phyloP scores from a whole-genome alignment of 2,329 filamentous ascomycete genomes.

The Chrysosporium keratinophilum region DNA sequence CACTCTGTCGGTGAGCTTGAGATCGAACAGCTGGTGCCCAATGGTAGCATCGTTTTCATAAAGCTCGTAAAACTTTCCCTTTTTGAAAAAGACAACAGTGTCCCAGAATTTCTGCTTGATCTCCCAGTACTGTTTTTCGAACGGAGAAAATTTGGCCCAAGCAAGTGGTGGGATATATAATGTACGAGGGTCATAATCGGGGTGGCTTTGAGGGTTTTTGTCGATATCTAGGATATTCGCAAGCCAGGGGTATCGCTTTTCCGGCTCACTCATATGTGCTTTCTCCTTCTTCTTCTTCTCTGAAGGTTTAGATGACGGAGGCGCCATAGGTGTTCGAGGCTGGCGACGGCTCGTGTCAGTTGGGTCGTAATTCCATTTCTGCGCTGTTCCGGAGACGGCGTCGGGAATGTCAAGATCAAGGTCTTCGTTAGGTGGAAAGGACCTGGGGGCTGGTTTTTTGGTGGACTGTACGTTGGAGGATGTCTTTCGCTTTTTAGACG shows the following conservation, averaged over 20 bases:
- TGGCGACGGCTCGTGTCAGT: slow-evolving; percentile 45
- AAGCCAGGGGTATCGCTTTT: slow-evolving; percentile 81
- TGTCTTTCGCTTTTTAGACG: slow-evolving; percentile 63
- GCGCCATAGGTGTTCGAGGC: slow-evolving; percentile 30
- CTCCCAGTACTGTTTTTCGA: slow-evolving; percentile 98
- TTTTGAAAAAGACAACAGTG: slow-evolving; percentile 98
- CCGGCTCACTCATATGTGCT: slow-evolving; percentile 70
- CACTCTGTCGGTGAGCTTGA: slow-evolving; percentile 94
- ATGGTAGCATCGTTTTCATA: slow-evolving; percentile 97
- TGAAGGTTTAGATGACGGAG: slow-evolving; percentile 15
- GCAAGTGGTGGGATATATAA: slow-evolving; percentile 78
- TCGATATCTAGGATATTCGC: slow-evolving; percentile 78
- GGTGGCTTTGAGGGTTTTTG: slow-evolving; percentile 62
- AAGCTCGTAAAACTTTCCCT: slow-evolving; percentile 97
- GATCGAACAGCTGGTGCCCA: slow-evolving; percentile 89
- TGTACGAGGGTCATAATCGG: slow-evolving; percentile 83
- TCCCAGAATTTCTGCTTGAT: slow-evolving; percentile 98
- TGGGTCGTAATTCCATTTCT: slow-evolving; percentile 70
- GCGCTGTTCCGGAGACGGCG: slow-evolving; percentile 56
- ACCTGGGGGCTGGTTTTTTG: slow-evolving; percentile 24
- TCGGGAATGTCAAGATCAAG: slow-evolving; percentile 47
- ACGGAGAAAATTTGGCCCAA: slow-evolving; percentile 76
- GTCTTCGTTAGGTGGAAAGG: slow-evolving; percentile 44
- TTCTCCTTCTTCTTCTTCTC: slow-evolving; percentile 49
- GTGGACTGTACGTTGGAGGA: slow-evolving; percentile 39